Evolutionary conservation across 2,329 filamentous ascomycete genomes (phyloP), one percentile per base, ranked within the genome.

Genomic region (Aureobasidium sp.): DNA sequence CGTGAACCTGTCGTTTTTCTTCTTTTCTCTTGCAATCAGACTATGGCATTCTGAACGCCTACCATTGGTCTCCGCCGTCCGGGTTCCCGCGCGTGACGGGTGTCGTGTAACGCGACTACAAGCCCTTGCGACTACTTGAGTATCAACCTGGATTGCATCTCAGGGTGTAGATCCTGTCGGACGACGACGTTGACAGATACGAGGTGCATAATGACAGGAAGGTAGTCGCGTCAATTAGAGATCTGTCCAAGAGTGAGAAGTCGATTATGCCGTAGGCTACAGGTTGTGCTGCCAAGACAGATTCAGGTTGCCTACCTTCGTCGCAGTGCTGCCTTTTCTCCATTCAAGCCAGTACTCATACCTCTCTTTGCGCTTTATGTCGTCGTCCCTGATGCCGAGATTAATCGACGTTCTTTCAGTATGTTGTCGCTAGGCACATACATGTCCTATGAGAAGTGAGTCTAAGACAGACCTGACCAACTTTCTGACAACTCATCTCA

Each of bases 71-170:
- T 33, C 47, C 43, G 59, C 59, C 47, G 47, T 62, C 47, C 23
- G 33, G 56, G 43, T 61, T 47, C 31, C 58, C 31, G 58, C 58
- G 58, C 58, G 43, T 61, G 58, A 61, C 58, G 58, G 31, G 58
- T 62, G 47, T 33, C 9, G 59, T 62, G 47, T 38, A 62, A 62
- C 59, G 38, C 48, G 47, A 62, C 25, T 25, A 62, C 16, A 8
- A 36, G 29, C 59, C 59, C 36, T 47, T 62, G 59, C 25, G 33
- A 9, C 20, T 62, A 43, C 59, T 53, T 62, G 33, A 25, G 31
- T 33, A 13, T 53, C 59, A 53, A 53, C 59, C 59, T 51, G 59
- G 59, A 40, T 61, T 51, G 47, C 36, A 10, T 43, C 16, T 43
- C 50, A 25, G 53, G 23, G 33, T 51, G 47, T 36, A 62, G 59